Conservation (phyloP, 176 grass and related monocot genomes). For the Rhynchospora tenuis region DNA sequence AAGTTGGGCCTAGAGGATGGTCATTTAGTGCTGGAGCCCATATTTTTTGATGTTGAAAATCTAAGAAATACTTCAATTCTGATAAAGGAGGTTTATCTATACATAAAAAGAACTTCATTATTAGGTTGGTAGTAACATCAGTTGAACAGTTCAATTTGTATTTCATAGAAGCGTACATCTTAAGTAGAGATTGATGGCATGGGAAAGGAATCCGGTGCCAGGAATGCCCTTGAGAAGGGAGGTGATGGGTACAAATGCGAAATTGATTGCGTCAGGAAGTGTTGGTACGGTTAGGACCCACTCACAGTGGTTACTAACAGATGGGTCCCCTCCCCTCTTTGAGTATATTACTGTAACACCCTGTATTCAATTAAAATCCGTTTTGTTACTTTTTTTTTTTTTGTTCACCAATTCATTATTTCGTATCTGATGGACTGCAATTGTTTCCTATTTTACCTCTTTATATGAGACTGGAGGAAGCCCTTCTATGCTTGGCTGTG, state of each 20-base stretch:
- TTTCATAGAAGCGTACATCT: conserved; percentile 53
- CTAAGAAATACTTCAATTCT: conserved; percentile 81
- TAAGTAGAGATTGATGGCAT: conserved; percentile 92
- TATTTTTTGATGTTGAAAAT: conserved; percentile 68
- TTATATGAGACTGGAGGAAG: conserved; percentile 52
- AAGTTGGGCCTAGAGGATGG: conserved; percentile 58
- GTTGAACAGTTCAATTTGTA: neutral
- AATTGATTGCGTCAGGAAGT: conserved; percentile 59
- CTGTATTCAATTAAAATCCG: conserved; percentile 30
- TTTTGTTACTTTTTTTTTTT: neutral
- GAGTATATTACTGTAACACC: conserved; percentile 76
- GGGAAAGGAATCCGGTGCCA: conserved; percentile 67
- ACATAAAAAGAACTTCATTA: conserved; percentile 8
- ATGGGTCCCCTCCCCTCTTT: conserved; percentile 71
- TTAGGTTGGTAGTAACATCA: neutral
- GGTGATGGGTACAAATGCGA: conserved; percentile 75
- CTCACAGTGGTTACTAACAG: conserved; percentile 56
- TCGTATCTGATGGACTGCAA: neutral
- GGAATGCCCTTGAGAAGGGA: conserved; percentile 64
- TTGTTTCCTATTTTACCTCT: conserved; percentile 41
- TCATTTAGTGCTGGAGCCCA: conserved; percentile 77
- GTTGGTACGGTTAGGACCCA: conserved; percentile 70
- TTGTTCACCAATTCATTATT: neutral
- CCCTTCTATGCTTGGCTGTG: conserved; percentile 37
- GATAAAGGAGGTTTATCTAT: conserved; percentile 70